These are phyloP conservation scores for Herpotrichia juniperi DNA, from an alignment of 2,329 filamentous ascomycete species.

Conservation along the genomic window DNA sequence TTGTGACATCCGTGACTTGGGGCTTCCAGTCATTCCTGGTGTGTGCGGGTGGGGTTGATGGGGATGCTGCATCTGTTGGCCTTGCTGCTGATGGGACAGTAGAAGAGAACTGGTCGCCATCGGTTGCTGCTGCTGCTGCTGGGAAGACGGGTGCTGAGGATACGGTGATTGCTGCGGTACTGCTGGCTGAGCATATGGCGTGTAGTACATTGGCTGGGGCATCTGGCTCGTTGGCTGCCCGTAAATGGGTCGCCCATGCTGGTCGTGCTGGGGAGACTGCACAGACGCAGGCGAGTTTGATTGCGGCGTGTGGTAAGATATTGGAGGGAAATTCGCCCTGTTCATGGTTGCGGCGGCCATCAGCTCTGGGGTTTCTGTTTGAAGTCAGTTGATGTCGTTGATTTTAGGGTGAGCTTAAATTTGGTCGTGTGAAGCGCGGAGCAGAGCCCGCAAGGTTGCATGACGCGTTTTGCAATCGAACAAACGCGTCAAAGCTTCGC, in stretches of 20 bases:
- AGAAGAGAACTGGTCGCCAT: conserved; percentile 56
- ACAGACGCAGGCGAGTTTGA: conserved; percentile 94
- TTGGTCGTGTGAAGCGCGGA: conserved; percentile 1
- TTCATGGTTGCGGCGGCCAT: conserved; percentile 73
- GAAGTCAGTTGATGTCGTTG: conserved; percentile 55
- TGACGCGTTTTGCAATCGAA: conserved; percentile 11
- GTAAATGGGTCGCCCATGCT: conserved; percentile 83
- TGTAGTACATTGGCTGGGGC: conserved; percentile 83
- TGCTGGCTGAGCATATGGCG: conserved; percentile 53
- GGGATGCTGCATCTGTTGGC: conserved; percentile 49
- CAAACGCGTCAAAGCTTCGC: conserved; percentile 11
- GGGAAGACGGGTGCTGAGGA: conserved; percentile 59
- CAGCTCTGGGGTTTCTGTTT: conserved; percentile 73
- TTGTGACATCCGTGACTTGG: conserved; percentile 55
- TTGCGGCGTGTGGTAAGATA: conserved; percentile 88
- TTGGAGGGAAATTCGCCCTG: conserved; percentile 76
- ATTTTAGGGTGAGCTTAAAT: conserved; percentile 3
- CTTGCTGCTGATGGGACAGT: conserved; percentile 60
- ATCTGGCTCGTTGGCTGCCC: conserved; percentile 79
- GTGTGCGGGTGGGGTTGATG: conserved; percentile 52
- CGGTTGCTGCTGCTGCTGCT: conserved; percentile 60
- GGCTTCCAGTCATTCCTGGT: conserved; percentile 68
- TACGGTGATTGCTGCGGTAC: conserved; percentile 64
- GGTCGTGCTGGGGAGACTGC: conserved; percentile 89
- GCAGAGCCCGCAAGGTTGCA: conserved; percentile 9